phyloP scores from a whole-genome alignment of 331 rosid genomes.

The Ulmus americana region DNA sequence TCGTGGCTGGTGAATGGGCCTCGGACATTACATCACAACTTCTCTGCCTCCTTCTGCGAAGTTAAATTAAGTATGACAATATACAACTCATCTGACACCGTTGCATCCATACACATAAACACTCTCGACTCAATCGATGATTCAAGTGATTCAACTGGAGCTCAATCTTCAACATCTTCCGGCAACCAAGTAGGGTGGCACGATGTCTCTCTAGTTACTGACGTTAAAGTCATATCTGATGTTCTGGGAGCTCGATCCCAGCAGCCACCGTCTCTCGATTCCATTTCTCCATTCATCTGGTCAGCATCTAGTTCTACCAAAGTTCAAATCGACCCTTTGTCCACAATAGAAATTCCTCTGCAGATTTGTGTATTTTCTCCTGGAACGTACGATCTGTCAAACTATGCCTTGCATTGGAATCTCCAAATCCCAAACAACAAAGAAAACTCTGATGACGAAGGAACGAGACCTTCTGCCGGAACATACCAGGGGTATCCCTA shows the following conservation, averaged over 20 bases:
- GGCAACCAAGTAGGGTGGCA: slow-evolving; percentile 78
- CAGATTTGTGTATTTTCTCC: slow-evolving; percentile 83
- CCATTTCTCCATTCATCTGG: slow-evolving; percentile 72
- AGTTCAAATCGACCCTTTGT: slow-evolving; percentile 51
- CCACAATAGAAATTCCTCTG: slow-evolving; percentile 65
- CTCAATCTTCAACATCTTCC: slow-evolving; percentile 30
- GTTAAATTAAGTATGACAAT: slow-evolving; percentile 64
- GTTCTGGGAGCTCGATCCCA: slow-evolving; percentile 31
- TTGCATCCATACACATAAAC: slow-evolving; percentile 49
- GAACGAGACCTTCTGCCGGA: slow-evolving; percentile 41
- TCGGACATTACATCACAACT: slow-evolving; percentile 59
- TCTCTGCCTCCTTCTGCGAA: slow-evolving; percentile 63
- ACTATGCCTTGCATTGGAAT: slow-evolving; percentile 68
- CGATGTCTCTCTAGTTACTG: slow-evolving; percentile 49
- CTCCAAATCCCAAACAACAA: slow-evolving; percentile 32
- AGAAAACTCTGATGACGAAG: slow-evolving; percentile 22
- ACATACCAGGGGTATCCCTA: slow-evolving; percentile 71
- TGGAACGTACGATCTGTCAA: slow-evolving; percentile 75
- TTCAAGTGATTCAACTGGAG: slow-evolving; percentile 22
- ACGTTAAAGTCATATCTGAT: slow-evolving; percentile 52
- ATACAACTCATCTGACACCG: slow-evolving; percentile 51
- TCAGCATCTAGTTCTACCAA: slow-evolving; percentile 76
- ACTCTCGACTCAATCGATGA: slow-evolving; percentile 43
- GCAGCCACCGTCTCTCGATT: slow-evolving; percentile 39
- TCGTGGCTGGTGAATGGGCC: slow-evolving; percentile 86